phyloP scores from a whole-genome alignment of 805 yeast genomes.

The Pichia occidentalis region DNA sequence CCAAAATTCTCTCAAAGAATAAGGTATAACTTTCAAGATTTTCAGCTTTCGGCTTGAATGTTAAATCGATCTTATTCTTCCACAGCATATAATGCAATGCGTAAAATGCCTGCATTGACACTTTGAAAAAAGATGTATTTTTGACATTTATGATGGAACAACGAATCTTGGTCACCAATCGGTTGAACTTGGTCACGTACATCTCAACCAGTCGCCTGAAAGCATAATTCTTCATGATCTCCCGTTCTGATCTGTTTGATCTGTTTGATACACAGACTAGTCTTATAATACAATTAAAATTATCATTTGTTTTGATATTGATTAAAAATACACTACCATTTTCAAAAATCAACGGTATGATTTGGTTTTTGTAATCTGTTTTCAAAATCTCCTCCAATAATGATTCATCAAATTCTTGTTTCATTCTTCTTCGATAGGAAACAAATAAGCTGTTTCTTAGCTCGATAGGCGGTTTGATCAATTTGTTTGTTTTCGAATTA shows the following conservation, averaged over 20 bases:
- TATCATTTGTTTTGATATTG: slow-evolving; percentile 21
- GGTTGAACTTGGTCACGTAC: slow-evolving; percentile 26
- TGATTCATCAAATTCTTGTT: slow-evolving; percentile 27
- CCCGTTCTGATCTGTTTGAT: slow-evolving; percentile 21
- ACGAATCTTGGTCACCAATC: slow-evolving; percentile 22
- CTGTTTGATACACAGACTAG: slow-evolving; percentile 25
- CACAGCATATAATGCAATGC: slow-evolving; percentile 25
- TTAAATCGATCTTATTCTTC: slow-evolving; percentile 20
- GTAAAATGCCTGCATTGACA: slow-evolving; percentile 23
- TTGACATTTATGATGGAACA: slow-evolving; percentile 18
- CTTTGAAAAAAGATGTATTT: slow-evolving; percentile 20
- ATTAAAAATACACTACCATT: slow-evolving; percentile 26
- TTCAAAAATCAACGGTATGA: slow-evolving; percentile 28
- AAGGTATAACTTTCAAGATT: slow-evolving; percentile 25
- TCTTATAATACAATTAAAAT: slow-evolving; percentile 13
- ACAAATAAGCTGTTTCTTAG: slow-evolving; percentile 26
- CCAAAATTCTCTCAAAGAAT: slow-evolving; percentile 26
- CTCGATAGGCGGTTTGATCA: slow-evolving; percentile 19
- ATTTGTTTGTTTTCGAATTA: slow-evolving; percentile 10
- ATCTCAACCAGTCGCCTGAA: slow-evolving; percentile 27
- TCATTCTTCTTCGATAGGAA: slow-evolving; percentile 22
- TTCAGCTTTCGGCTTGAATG: slow-evolving; percentile 16
- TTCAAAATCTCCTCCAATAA: slow-evolving; percentile 23
- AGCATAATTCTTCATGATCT: slow-evolving; percentile 24
- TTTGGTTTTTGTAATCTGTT: slow-evolving; percentile 25